Evolutionary conservation across 129 eudicot species (phyloP).

Genomic region (Daucus carota): DNA sequence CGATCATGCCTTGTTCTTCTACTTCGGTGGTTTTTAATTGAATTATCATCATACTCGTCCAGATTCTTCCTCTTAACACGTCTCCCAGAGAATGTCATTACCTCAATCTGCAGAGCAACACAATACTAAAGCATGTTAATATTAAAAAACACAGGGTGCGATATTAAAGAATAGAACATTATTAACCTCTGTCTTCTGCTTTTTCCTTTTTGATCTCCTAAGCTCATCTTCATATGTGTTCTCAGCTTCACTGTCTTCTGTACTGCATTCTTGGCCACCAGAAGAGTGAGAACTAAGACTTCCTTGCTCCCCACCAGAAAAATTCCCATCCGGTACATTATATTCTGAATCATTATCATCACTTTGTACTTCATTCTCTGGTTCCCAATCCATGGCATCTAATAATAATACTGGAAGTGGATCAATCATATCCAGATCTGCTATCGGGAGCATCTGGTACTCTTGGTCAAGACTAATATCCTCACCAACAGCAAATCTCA

Average conservation of each 20-base stretch:
- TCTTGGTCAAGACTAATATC: conserved; percentile 81
- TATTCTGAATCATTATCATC: conserved; percentile 92
- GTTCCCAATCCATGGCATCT: conserved; percentile 99
- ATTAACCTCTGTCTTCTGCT: conserved; percentile 50
- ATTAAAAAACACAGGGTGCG: neutral
- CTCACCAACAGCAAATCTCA: conserved; percentile 76
- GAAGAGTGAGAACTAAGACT: conserved; percentile 52
- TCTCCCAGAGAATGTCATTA: conserved; percentile 92
- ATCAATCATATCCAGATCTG: conserved; percentile 75
- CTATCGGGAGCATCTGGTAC: conserved; percentile 74
- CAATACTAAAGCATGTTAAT: neutral
- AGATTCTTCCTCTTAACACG: conserved; percentile 89
- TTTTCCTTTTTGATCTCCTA: conserved; percentile 76
- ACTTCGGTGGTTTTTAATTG: conserved; percentile 26
- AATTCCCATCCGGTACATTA: conserved; percentile 62
- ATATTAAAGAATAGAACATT: conserved; percentile 1
- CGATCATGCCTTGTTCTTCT: conserved; percentile 49
- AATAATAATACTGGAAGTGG: conserved; percentile 78
- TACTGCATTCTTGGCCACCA: conserved; percentile 45
- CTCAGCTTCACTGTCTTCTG: conserved; percentile 61
- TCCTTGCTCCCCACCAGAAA: conserved; percentile 63
- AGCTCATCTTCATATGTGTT: conserved; percentile 35
- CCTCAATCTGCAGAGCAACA: conserved; percentile 48
- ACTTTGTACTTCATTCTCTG: conserved; percentile 68
- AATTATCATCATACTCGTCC: conserved; percentile 61